Conservation (phyloP, 176 grass and related monocot genomes). For the barley (Hordeum vulgare) region MorexV3_pseudomolecules_assembly NC_058523.1:396345203-396345702, state of each 20-base stretch:
- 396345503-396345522: too few species aligned
- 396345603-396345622: too few species aligned
- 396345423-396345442: neutral
- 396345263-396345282: slow-evolving; percentile 36
- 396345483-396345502: too few species aligned
- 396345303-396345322: slow-evolving; percentile 27
- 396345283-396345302: slow-evolving; percentile 47
- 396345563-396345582: too few species aligned
- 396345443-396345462: neutral
- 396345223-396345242: neutral
- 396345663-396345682: too few species aligned
- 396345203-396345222: neutral
- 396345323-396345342: slow-evolving; percentile 87
- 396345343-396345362: slow-evolving; percentile 48
- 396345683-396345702: too few species aligned
- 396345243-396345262: slow-evolving; percentile 16
- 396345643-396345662: too few species aligned
- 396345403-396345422: neutral
- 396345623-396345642: too few species aligned
- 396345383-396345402: neutral
- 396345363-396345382: slow-evolving; percentile 42
- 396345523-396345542: too few species aligned
- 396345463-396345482: slow-evolving; percentile 13
- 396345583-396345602: too few species aligned
- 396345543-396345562: too few species aligned